Conservation (phyloP, 2,329 filamentous ascomycete species). For the Tolypocladium tropicale region DNA sequence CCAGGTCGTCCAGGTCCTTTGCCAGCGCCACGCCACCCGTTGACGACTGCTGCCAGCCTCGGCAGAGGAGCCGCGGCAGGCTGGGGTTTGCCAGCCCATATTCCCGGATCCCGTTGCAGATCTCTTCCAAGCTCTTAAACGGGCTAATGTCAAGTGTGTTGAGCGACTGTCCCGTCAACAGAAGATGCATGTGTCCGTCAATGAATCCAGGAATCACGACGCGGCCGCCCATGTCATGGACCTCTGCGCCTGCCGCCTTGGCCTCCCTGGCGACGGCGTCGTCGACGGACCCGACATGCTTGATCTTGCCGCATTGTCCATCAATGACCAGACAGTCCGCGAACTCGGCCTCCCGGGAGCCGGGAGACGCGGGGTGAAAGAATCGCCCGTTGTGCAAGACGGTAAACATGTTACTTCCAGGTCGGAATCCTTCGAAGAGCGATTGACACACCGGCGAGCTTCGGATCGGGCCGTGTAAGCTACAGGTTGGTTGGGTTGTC, state of each 20-base stretch:
- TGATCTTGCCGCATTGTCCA: neutral
- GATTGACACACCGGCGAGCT: neutral
- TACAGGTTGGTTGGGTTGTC: neutral
- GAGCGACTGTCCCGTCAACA: conserved; percentile 22
- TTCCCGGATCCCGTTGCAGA: neutral
- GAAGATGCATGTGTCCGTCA: conserved; percentile 33
- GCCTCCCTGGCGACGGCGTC: conserved; percentile 1
- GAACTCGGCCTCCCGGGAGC: neutral
- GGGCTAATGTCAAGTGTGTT: neutral
- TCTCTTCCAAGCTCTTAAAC: neutral
- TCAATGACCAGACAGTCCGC: neutral
- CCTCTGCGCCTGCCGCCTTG: neutral
- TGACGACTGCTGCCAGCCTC: neutral
- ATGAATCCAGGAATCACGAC: conserved; percentile 27
- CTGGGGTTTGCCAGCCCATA: neutral
- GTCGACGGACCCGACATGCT: neutral
- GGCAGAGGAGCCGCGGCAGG: neutral
- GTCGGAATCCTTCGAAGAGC: too few species aligned
- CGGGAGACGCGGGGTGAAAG: neutral
- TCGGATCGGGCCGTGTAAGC: neutral
- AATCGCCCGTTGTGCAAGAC: neutral
- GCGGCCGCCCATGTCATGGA: conserved; percentile 3
- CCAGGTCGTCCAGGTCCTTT: neutral
- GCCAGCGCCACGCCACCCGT: neutral
- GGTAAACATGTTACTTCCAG: neutral